Evolutionary conservation across 306 rosid species (phyloP).

Genomic region (Purshia tridentata): DNA sequence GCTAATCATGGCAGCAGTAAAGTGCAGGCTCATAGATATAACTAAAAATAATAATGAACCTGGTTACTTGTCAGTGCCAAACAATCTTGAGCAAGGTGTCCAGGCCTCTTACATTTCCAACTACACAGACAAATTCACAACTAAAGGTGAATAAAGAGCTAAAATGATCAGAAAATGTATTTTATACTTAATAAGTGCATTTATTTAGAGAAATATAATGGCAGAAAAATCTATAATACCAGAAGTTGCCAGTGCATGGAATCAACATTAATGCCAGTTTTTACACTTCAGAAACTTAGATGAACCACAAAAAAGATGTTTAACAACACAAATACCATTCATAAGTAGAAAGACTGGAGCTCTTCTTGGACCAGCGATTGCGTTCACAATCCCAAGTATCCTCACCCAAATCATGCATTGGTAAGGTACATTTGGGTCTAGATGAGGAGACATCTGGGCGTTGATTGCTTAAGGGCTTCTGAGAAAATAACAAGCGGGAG

Average conservation of each 20-base stretch:
- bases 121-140: conserved; percentile 41
- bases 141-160: conserved; percentile 21
- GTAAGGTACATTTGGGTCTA: conserved; percentile 29
- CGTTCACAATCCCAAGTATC: conserved; percentile 73
- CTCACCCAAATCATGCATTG: conserved; percentile 51
- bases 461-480: conserved; percentile 45
- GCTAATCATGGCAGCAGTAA: conserved; percentile 7
- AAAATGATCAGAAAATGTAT: conserved; percentile 19
- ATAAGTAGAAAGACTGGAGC: conserved; percentile 67
- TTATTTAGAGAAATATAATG: not conserved
- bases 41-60: conserved; percentile 33
- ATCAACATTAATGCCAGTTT: not conserved
- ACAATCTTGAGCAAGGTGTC: conserved; percentile 93
- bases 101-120: conserved; percentile 87
- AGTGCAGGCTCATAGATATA: conserved; percentile 6
- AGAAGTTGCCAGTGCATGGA: not conserved
- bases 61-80: conserved; percentile 43
- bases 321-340: conserved; percentile 58
- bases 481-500: conserved; percentile 10
- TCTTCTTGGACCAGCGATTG: conserved; percentile 67
- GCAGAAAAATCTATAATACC: not conserved
- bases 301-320: conserved; percentile 1
- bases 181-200: conserved; percentile 13
- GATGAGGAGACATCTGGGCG: conserved; percentile 38
- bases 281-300: not conserved